Evolutionary conservation across 257 asterid genomes (phyloP).

Genomic region (Nicotiana otophora): DNA sequence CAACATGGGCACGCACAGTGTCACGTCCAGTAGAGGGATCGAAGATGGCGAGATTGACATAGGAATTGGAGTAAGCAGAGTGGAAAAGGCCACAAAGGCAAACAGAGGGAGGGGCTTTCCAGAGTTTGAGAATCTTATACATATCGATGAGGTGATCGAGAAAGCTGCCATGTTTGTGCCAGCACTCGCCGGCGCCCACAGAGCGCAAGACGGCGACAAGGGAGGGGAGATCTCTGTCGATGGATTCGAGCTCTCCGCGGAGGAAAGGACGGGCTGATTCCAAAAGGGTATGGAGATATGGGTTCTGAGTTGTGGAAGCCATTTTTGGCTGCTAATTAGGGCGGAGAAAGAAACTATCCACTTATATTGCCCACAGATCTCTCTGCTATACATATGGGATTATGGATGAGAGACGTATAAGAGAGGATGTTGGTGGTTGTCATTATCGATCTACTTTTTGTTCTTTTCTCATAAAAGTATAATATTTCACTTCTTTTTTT

Average conservation of each 20-base stretch:
- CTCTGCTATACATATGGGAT: neutral
- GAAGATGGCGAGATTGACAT: conserved; percentile 81
- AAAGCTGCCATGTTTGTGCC: conserved; percentile 89
- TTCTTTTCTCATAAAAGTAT: no score
- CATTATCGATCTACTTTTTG: no score
- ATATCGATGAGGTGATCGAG: conserved; percentile 66
- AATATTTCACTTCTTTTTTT: no score
- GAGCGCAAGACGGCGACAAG: conserved; percentile 57
- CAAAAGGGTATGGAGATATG: conserved; percentile 26
- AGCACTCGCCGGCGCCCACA: conserved; percentile 89
- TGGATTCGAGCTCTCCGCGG: conserved; percentile 57
- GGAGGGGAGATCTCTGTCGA: conserved; percentile 50
- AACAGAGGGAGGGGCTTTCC: conserved; percentile 68
- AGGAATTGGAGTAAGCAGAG: conserved; percentile 88
- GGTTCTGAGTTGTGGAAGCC: conserved; percentile 19
- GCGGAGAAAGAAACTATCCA: neutral
- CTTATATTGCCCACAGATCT: neutral
- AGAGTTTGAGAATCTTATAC: conserved; percentile 68
- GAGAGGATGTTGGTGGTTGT: no score
- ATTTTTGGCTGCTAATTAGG: conserved; percentile 5
- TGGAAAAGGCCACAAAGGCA: conserved; percentile 90
- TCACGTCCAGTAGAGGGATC: conserved; percentile 79
- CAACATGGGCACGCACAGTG: conserved; percentile 62
- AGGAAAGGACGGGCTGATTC: conserved; percentile 72
- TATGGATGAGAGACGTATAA: neutral